These are phyloP conservation scores for Yamadazyma friedrichii DNA, from an alignment of 1,139 yeast species.

Conservation along the genomic window DNA sequence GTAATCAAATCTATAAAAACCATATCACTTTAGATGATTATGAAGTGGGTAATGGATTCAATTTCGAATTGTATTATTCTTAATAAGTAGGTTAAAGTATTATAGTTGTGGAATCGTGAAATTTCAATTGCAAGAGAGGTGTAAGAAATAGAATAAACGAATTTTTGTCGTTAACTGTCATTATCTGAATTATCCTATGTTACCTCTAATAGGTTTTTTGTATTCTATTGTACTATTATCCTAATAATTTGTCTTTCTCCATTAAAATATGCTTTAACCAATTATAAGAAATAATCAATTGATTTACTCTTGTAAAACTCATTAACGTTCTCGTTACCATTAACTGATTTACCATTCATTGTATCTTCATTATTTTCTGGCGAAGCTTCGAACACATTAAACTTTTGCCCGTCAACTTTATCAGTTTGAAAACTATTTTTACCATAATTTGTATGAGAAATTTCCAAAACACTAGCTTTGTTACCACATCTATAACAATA, in stretches of 20 bases:
- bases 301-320: slow-evolving; percentile 36
- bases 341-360: slow-evolving; percentile 39
- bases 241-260: not conserved
- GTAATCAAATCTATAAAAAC: slow-evolving; percentile 79
- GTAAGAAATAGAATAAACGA: not conserved
- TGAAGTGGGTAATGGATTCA: slow-evolving; percentile 88
- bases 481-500: slow-evolving; percentile 97
- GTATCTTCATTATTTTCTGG: slow-evolving; percentile 72
- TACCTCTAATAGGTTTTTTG: too few relatives aligned
- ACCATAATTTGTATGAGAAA: slow-evolving; percentile 38
- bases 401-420: slow-evolving; percentile 51
- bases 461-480: slow-evolving; percentile 89
- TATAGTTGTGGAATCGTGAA: too few relatives aligned
- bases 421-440: slow-evolving; percentile 20
- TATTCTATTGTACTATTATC: too few relatives aligned
- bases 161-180: not conserved
- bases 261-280: not conserved
- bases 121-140: too few relatives aligned
- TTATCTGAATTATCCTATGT: too few relatives aligned
- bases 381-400: slow-evolving; percentile 95
- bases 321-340: slow-evolving; percentile 30
- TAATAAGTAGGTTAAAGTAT: slow-evolving; percentile 18
- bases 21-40: slow-evolving; percentile 90
- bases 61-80: slow-evolving; percentile 76
- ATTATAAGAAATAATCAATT: slow-evolving; percentile 67